Percentiles rank a stretch among this genome's conserved stretches.
Evolutionary conservation across 208 protist genomes (phyloP).

Genomic region (Trypanosoma mega): DNA sequence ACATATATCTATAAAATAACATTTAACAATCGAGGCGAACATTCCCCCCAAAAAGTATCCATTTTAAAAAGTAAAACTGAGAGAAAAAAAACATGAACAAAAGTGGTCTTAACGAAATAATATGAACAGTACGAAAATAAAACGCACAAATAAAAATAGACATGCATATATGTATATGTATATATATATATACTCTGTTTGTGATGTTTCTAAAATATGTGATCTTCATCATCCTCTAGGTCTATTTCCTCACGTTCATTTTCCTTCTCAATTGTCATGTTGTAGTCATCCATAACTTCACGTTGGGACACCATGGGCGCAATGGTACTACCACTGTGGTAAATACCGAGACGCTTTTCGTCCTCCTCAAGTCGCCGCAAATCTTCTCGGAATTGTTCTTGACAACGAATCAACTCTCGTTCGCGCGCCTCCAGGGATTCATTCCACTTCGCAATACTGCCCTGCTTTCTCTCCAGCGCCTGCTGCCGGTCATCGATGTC

Average conservation of each 20-base stretch:
- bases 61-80: neutral
- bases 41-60: no score
- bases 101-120: neutral
- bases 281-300: constrained; percentile 85
- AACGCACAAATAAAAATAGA: constrained; percentile 15
- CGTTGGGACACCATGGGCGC: constrained; percentile 67
- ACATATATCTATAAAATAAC: neutral
- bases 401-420: constrained; percentile 56
- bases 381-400: constrained; percentile 68
- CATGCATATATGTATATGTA: constrained; percentile 15
- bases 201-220: constrained; percentile 5
- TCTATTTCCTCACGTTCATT: constrained; percentile 80
- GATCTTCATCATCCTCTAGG: constrained; percentile 34
- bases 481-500: constrained; percentile 70
- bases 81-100: neutral
- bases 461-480: constrained; percentile 63
- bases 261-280: constrained; percentile 89
- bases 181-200: neutral
- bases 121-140: neutral
- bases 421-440: constrained; percentile 69
- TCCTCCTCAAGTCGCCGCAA: constrained; percentile 56
- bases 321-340: constrained; percentile 28
- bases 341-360: constrained; percentile 61
- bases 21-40: neutral
- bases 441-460: constrained; percentile 71